phyloP scores from a whole-genome alignment of 441 rosid species.

The Daphne laureola region DNA sequence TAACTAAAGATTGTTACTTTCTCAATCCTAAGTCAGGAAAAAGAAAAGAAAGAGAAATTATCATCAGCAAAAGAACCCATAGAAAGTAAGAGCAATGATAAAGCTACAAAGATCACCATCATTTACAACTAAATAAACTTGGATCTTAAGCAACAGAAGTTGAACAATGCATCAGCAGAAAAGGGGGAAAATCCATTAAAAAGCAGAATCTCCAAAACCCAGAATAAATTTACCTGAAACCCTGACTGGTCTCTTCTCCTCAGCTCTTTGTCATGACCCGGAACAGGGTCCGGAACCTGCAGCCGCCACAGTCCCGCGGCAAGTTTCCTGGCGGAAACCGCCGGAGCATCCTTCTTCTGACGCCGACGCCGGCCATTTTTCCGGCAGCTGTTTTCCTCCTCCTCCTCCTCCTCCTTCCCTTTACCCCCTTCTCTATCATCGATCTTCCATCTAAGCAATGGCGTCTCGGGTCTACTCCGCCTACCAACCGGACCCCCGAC shows the following conservation, averaged over 20 bases:
- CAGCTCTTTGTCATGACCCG: slow-evolving; percentile 25
- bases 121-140: slow-evolving; percentile 13
- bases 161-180: neutral
- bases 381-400: slow-evolving; percentile 22
- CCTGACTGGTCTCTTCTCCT: slow-evolving; percentile 42
- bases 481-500: slow-evolving; percentile 26
- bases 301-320: slow-evolving; percentile 88
- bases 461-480: slow-evolving; percentile 71
- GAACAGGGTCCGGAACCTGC: slow-evolving; percentile 46
- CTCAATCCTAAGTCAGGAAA: too few species aligned
- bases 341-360: slow-evolving; percentile 21
- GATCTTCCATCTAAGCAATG: slow-evolving; percentile 57
- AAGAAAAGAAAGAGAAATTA: too few species aligned
- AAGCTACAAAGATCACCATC: slow-evolving; percentile 12
- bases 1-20: too few species aligned
- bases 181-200: slow-evolving; percentile 14
- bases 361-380: slow-evolving; percentile 23
- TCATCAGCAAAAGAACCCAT: neutral
- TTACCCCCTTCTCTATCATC: slow-evolving; percentile 39
- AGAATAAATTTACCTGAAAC: slow-evolving; percentile 3
- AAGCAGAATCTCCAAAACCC: too few species aligned
- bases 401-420: slow-evolving; percentile 18
- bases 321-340: slow-evolving; percentile 75
- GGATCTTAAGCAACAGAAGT: slow-evolving; percentile 20
- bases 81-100: slow-evolving; percentile 9